Evolutionary conservation across 1,284 basidiomycete genomes (phyloP).

Genomic region (Hypsizygus ulmarius): DNA sequence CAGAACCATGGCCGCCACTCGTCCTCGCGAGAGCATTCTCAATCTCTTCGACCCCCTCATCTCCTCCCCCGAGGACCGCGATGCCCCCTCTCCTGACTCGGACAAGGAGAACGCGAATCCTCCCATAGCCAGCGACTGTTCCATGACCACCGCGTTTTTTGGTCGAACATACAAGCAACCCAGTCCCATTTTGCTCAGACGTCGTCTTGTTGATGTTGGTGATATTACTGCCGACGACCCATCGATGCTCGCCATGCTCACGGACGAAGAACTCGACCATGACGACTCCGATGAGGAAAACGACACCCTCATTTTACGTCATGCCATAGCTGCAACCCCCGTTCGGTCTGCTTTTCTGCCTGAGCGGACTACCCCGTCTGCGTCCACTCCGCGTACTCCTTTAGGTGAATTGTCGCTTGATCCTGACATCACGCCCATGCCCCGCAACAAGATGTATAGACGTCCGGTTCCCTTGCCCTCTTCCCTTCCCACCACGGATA

Average conservation of each 20-base stretch:
- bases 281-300: constrained; percentile 29
- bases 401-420: constrained; percentile 33
- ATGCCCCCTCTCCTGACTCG: constrained; percentile 32
- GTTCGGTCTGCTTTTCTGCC: constrained; percentile 6
- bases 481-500: constrained; percentile 17
- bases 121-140: constrained; percentile 24
- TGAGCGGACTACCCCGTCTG: constrained; percentile 10
- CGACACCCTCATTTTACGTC: constrained; percentile 21
- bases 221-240: constrained; percentile 43
- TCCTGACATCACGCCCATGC: constrained; percentile 30
- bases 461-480: constrained; percentile 18
- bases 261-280: constrained; percentile 30
- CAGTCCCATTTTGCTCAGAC: constrained; percentile 39
- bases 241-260: constrained; percentile 26
- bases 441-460: constrained; percentile 29
- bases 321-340: constrained; percentile 13
- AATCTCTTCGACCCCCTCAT: constrained; percentile 57
- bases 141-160: constrained; percentile 50
- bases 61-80: constrained; percentile 16
- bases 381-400: constrained; percentile 32
- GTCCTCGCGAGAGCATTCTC: constrained; percentile 45
- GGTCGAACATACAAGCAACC: constrained; percentile 37
- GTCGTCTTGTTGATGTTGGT: constrained; percentile 59
- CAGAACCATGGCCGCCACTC: constrained; percentile 23
- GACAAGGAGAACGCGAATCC: constrained; percentile 61